Evolutionary conservation across 2,329 filamentous ascomycete genomes (phyloP).

Genomic region (Knufia petricola): DNA sequence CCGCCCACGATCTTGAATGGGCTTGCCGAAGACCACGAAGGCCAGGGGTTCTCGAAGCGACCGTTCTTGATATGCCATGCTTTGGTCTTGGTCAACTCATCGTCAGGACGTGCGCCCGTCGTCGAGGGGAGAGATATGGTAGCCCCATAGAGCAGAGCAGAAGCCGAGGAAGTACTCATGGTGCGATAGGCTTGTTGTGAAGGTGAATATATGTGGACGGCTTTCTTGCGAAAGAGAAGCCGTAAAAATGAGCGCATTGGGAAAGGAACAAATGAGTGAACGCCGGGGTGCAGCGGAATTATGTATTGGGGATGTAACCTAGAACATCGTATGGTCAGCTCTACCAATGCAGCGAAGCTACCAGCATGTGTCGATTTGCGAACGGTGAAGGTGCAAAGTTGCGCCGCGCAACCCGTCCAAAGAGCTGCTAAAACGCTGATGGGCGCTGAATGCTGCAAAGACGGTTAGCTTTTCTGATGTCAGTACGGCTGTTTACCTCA

Average conservation of each 20-base stretch:
- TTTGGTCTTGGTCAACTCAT: conserved; percentile 29
- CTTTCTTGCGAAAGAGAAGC: conserved; percentile 15
- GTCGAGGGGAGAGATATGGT: conserved; percentile 30
- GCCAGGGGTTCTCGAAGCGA: conserved; percentile 37
- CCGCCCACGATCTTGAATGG: conserved; percentile 14
- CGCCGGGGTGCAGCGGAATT: conserved; percentile 9
- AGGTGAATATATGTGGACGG: conserved; percentile 19
- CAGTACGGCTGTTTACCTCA: neutral
- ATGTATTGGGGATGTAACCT: neutral
- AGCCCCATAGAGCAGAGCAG: conserved; percentile 34
- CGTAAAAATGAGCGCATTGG: conserved; percentile 23
- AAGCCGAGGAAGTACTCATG: conserved; percentile 30
- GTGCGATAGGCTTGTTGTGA: conserved; percentile 22
- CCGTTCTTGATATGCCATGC: conserved; percentile 31
- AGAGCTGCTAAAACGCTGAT: too few relatives aligned
- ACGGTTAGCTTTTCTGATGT: neutral
- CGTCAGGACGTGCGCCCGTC: conserved; percentile 28
- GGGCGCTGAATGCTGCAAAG: neutral
- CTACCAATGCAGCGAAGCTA: too few relatives aligned
- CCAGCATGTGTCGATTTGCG: too few relatives aligned
- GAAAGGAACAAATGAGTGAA: conserved; percentile 17
- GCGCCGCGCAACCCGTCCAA: neutral
- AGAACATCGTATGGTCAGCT: too few relatives aligned
- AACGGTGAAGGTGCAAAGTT: neutral
- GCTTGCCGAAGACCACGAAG: conserved; percentile 25